These are phyloP conservation scores for Ephemerocybe angulata DNA, from an alignment of 768 basidiomycete genomes.

Conservation along the genomic window DNA sequence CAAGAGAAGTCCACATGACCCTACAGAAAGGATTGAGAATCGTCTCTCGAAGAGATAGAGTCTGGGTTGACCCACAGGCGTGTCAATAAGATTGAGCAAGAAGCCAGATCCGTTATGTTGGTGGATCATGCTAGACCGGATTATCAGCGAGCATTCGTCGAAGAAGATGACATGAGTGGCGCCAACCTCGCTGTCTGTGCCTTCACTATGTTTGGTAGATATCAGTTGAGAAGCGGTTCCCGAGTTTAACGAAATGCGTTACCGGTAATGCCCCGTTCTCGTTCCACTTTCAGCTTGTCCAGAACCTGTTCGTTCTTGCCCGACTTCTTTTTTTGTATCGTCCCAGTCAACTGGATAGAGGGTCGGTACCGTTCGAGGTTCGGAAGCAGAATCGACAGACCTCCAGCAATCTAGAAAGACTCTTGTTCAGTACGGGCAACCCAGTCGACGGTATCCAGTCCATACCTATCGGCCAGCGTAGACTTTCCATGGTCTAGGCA, in stretches of 20 bases:
- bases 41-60: neutral
- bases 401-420: conserved; percentile 60
- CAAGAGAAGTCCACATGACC: conserved; percentile 98
- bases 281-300: conserved; percentile 94
- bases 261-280: conserved; percentile 96
- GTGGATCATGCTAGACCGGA: conserved; percentile 69
- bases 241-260: conserved; percentile 15
- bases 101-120: conserved; percentile 49
- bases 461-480: conserved; percentile 82
- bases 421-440: neutral
- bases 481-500: conserved; percentile 88
- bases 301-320: conserved; percentile 81
- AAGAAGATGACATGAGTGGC: neutral
- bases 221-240: conserved; percentile 1
- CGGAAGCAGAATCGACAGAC: conserved; percentile 31
- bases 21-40: conserved; percentile 27
- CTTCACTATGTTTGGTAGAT: conserved; percentile 56
- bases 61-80: conserved; percentile 55
- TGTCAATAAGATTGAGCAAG: conserved; percentile 93
- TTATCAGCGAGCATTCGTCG: conserved; percentile 10
- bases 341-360: conserved; percentile 71
- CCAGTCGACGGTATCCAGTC: conserved; percentile 12
- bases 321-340: conserved; percentile 62
- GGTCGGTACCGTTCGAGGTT: conserved; percentile 11
- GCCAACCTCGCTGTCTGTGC: conserved; percentile 87